phyloP scores from a whole-genome alignment of 805 yeast genomes.

The Maudiozyma turicensis region DNA sequence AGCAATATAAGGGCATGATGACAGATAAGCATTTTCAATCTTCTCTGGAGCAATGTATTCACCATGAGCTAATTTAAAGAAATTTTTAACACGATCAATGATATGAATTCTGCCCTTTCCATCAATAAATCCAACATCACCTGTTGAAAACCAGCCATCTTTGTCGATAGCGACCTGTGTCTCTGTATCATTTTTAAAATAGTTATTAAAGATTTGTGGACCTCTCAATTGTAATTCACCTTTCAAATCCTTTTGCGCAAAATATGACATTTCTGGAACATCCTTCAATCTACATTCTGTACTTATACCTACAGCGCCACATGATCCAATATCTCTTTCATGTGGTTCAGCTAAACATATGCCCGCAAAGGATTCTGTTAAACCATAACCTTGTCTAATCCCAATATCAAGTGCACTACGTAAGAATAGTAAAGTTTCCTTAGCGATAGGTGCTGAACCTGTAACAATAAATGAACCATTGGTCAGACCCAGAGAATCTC shows the following conservation, averaged over 20 bases:
- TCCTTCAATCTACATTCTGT: conserved; percentile 53
- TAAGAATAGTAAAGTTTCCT: conserved; percentile 50
- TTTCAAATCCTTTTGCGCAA: conserved; percentile 34
- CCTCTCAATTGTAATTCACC: conserved; percentile 62
- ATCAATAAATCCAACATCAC: conserved; percentile 52
- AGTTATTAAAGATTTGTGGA: conserved; percentile 47
- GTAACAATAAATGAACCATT: conserved; percentile 33
- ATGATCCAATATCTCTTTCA: conserved; percentile 43
- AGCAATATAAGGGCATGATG: conserved; percentile 39
- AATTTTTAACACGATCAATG: conserved; percentile 70
- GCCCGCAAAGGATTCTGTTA: conserved; percentile 67
- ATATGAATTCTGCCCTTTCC: conserved; percentile 45
- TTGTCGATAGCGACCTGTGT: conserved; percentile 43
- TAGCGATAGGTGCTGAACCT: conserved; percentile 67
- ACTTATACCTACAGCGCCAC: conserved; percentile 49
- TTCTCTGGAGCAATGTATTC: conserved; percentile 70
- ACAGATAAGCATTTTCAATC: conserved; percentile 54
- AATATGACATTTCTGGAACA: conserved; percentile 53
- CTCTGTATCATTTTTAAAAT: conserved; percentile 48
- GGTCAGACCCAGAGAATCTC: conserved; percentile 39
- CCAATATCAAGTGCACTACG: conserved; percentile 49
- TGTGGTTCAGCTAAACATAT: conserved; percentile 34
- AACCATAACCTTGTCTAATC: conserved; percentile 66
- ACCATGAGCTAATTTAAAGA: conserved; percentile 59
- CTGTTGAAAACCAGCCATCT: conserved; percentile 59